A percentile compares a stretch with the other conserved stretches of the same genome.
phyloP scores from a whole-genome alignment of 2,329 filamentous ascomycete species.

The Alternaria triticimaculans region DNA sequence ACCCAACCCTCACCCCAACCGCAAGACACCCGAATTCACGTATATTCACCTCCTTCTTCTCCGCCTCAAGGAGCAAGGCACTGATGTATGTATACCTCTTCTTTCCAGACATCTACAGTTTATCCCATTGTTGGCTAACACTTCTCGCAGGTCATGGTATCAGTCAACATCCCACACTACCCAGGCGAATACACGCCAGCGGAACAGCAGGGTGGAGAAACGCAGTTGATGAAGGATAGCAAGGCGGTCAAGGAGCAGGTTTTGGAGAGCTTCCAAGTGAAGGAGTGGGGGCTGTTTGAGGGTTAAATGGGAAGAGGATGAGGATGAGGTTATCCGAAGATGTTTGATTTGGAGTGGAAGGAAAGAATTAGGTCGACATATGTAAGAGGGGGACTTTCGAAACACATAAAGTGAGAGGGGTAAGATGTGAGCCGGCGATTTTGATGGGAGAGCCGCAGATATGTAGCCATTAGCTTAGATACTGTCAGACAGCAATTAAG shows the following conservation, averaged over 20 bases:
- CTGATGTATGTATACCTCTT: conserved; percentile 59
- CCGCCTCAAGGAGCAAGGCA: conserved; percentile 74
- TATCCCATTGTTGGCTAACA: background rate
- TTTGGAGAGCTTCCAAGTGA: conserved; percentile 76
- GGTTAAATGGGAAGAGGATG: conserved; percentile 14
- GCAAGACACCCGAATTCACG: conserved; percentile 63
- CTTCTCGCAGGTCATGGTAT: conserved; percentile 66
- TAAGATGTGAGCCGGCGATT: background rate
- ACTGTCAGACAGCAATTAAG: background rate
- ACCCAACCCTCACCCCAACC: conserved; percentile 33
- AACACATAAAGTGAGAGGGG: too few relatives aligned
- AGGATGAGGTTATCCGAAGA: background rate
- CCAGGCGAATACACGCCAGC: conserved; percentile 75
- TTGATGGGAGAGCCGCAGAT: background rate
- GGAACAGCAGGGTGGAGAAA: conserved; percentile 62
- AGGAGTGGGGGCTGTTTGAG: conserved; percentile 78
- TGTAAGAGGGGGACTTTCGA: background rate
- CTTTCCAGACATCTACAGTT: too few relatives aligned
- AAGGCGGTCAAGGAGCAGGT: conserved; percentile 73
- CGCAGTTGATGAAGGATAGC: conserved; percentile 66
- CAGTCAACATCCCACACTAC: conserved; percentile 87
- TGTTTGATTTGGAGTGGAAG: background rate
- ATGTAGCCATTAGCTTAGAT: background rate
- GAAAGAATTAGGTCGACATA: background rate
- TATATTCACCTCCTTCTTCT: conserved; percentile 79